A percentile compares a stretch with the other conserved stretches of the same genome.
Evolutionary conservation across 106 monocot genomes (phyloP).

Genomic region (Allium fistulosum): DNA sequence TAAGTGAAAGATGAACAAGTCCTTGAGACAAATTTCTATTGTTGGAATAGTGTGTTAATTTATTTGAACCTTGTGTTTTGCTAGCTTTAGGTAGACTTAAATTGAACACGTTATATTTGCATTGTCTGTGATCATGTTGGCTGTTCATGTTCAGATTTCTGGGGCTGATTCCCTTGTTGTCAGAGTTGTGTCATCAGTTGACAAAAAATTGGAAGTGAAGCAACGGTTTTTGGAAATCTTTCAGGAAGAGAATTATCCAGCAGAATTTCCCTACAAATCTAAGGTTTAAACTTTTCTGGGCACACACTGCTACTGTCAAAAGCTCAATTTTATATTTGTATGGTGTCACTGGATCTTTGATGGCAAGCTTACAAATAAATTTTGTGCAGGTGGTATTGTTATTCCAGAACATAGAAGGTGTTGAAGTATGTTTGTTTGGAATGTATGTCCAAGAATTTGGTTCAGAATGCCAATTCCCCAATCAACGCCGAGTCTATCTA

Average conservation of each 20-base stretch:
- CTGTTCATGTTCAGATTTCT: constrained; percentile 41
- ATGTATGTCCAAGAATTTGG: constrained; percentile 99
- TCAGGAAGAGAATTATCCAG: constrained; percentile 96
- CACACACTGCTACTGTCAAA: no score
- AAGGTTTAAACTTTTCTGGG: constrained; percentile 41
- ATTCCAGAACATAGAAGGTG: constrained; percentile 99
- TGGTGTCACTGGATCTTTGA: not conserved
- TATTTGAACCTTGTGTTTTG: no score
- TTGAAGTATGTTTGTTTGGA: constrained; percentile 98
- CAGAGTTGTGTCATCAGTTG: constrained; percentile 98
- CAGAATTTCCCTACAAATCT: constrained; percentile 94
- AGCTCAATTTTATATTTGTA: no score
- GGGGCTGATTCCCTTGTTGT: constrained; percentile 91
- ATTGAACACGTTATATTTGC: not conserved
- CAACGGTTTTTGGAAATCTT: constrained; percentile 91
- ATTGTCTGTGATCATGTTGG: constrained; percentile 1
- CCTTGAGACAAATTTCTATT: no score
- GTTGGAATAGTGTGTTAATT: no score
- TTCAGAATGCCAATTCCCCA: constrained; percentile 84
- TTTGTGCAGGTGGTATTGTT: constrained; percentile 78
- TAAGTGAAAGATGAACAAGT: no score
- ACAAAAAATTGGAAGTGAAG: constrained; percentile 97
- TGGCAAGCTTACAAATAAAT: no score
- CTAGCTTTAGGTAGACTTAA: not conserved
- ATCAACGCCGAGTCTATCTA: constrained; percentile 91